Percentiles rank a stretch among this genome's conserved stretches.
These are phyloP conservation scores for Elymus sibiricus DNA, from an alignment of 176 grass and related monocot species.

Conservation along the genomic window DNA sequence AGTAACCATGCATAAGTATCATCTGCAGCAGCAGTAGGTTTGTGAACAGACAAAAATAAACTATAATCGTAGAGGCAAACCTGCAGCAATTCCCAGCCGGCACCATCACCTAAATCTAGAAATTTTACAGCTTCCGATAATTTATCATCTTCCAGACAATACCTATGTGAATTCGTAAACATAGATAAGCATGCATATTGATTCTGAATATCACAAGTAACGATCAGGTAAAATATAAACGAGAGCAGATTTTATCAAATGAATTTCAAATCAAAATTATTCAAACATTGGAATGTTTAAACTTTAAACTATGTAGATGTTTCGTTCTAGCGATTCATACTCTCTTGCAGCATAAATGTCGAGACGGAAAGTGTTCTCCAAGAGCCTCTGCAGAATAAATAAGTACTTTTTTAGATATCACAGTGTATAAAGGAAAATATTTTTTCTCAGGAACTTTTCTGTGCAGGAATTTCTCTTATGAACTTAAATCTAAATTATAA, in stretches of 20 bases:
- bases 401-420: background rate
- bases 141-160: conserved; percentile 73
- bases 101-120: conserved; percentile 74
- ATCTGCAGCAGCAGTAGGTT: background rate
- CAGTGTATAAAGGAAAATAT: background rate
- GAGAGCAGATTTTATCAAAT: background rate
- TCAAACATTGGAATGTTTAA: background rate
- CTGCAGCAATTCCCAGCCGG: conserved; percentile 93
- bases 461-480: background rate
- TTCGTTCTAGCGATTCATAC: conserved; percentile 46
- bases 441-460: too few species aligned
- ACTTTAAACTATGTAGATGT: background rate
- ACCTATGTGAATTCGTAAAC: conserved; percentile 40
- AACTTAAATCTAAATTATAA: background rate
- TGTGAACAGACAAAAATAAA: background rate
- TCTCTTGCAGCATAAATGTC: conserved; percentile 86
- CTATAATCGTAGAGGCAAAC: conserved; percentile 29
- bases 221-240: background rate
- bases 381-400: conserved; percentile 62
- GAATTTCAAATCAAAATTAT: background rate
- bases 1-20: background rate
- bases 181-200: conserved; percentile 4
- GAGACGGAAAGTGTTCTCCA: conserved; percentile 79
- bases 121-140: conserved; percentile 76
- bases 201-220: conserved; percentile 12